Base-by-base conservation (phyloP, 169 alveolate genomes). In the Cryptosporidium bovis region DNA sequence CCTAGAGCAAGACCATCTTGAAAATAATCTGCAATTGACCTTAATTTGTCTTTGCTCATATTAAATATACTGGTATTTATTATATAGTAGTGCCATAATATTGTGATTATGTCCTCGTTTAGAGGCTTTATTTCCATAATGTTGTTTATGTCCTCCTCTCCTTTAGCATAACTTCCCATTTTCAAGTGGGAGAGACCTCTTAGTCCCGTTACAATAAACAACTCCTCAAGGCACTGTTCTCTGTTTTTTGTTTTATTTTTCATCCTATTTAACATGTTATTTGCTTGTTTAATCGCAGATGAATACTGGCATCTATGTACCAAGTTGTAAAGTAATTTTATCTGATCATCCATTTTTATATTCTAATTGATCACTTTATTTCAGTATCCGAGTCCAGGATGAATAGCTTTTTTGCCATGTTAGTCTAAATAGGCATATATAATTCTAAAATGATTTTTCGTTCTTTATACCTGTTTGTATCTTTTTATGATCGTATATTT, bases 31-130 rank as follows among this genome's bases (percentile, higher is more conserved):
- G 71, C 64, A 3, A 77, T 3, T 15, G 36, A 40, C 36, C 46
- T 62, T 12, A 77, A 66, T 7, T 34, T 58, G 56, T 20, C 51
- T 18, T 6, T 10, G 18, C 27, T 24, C 20, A 51, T 44, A 15
- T 40, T 3, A 60, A 77, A 40, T 40, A 40, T 40, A 31, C 29
- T 62, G 18, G 64, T 71, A 60, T 44, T 18, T 16, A 60, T 36
- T 46, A 77, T 66, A 44, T 60, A 77, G 58, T 77, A 77, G 31
- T 77, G 87, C 87, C 87, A 77, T 1, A 62, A 16, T 8, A 77
- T 77, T 24, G 40, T 27, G 33, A 77, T 48, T 33, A 77, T 44
- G n/a, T 77, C 87, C 51, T 77, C 87, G 64, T 40, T 48, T 13
- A 60, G 48, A 29, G 64, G 71, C 48, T 58, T 56, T 20, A 40